phyloP scores from a whole-genome alignment of 2,329 filamentous ascomycete species.

The Fusarium secorum region DNA sequence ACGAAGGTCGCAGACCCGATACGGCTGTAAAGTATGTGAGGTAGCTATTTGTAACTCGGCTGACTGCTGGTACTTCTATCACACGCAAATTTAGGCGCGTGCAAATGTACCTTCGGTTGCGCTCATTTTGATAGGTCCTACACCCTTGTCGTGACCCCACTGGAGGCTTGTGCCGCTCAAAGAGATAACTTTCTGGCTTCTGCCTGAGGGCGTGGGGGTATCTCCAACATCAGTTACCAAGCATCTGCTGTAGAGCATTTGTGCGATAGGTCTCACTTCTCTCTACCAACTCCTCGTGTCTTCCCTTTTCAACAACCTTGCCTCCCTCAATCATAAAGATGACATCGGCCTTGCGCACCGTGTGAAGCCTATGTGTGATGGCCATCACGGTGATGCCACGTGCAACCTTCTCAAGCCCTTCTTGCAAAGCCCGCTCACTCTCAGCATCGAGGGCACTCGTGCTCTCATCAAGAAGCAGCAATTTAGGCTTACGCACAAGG shows the following conservation, averaged over 20 bases:
- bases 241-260: slow-evolving; percentile 61
- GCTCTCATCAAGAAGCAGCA: slow-evolving; percentile 83
- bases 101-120: too few relatives aligned
- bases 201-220: not conserved
- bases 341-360: slow-evolving; percentile 63
- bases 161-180: too few relatives aligned
- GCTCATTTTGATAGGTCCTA: too few relatives aligned
- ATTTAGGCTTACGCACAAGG: slow-evolving; percentile 72
- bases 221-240: slow-evolving; percentile 31
- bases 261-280: slow-evolving; percentile 60
- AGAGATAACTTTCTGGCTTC: not conserved
- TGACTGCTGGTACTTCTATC: too few relatives aligned
- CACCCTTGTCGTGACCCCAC: too few relatives aligned
- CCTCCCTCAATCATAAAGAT: slow-evolving; percentile 66
- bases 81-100: too few relatives aligned
- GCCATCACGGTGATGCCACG: slow-evolving; percentile 64
- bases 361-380: slow-evolving; percentile 66
- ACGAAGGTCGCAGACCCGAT: too few relatives aligned
- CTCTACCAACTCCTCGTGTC: slow-evolving; percentile 63
- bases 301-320: slow-evolving; percentile 59
- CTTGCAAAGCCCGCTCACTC: slow-evolving; percentile 71
- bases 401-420: slow-evolving; percentile 67
- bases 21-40: too few relatives aligned
- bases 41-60: too few relatives aligned
- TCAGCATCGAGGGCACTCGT: slow-evolving; percentile 80